Conservation (phyloP, 2,329 filamentous ascomycete genomes). For the Pezizomycotina sp. region DNA sequence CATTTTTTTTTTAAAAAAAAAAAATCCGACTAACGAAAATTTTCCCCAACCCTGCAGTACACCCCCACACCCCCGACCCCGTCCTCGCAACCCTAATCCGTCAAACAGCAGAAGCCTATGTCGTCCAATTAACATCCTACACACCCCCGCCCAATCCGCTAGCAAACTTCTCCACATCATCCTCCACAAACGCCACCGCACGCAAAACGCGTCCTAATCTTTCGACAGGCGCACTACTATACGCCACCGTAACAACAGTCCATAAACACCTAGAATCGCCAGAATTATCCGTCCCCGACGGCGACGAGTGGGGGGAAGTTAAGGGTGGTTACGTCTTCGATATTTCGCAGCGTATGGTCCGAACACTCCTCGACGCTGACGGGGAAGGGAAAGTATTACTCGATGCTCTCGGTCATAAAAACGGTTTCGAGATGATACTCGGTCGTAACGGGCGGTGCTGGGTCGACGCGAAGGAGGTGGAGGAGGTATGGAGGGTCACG, state of each 20-base stretch:
- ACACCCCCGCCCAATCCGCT: constrained; percentile 11
- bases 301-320: constrained; percentile 12
- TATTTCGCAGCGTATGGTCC: constrained; percentile 14
- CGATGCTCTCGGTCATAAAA: constrained; percentile 5
- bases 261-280: constrained; percentile 17
- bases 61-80: constrained; percentile 11
- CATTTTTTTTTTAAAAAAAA: too few relatives aligned
- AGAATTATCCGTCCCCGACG: constrained; percentile 13
- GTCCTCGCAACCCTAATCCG: constrained; percentile 19
- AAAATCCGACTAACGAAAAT: too few relatives aligned
- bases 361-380: constrained; percentile 8
- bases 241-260: constrained; percentile 11
- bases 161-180: constrained; percentile 17
- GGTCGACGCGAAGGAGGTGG: constrained; percentile 12
- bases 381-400: constrained; percentile 8
- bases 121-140: constrained; percentile 15
- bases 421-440: constrained; percentile 16
- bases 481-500: constrained; percentile 10
- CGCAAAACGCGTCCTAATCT: constrained; percentile 15
- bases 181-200: constrained; percentile 11
- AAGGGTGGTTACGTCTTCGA: constrained; percentile 12
- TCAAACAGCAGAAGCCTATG: constrained; percentile 12
- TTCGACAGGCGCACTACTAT: constrained; percentile 11
- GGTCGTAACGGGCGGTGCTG: constrained; percentile 15
- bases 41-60: constrained; percentile 12